phyloP scores from a whole-genome alignment of 2,329 filamentous ascomycete genomes.

The Xylariaceae sp. region DNA sequence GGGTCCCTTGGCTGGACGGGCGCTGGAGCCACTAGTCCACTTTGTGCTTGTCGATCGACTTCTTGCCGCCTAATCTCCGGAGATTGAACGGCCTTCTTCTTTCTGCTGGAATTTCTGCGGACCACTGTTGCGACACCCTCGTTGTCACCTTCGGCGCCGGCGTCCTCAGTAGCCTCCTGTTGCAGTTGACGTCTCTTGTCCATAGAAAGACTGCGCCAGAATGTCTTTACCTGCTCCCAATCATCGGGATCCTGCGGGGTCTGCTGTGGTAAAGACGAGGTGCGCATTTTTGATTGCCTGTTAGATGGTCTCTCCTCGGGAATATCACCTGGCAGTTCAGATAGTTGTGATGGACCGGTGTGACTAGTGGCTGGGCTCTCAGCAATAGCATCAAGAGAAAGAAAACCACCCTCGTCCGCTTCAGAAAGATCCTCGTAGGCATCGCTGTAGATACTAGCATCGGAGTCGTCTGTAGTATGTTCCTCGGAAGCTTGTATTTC shows the following conservation, averaged over 20 bases:
- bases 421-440: slow-evolving; percentile 71
- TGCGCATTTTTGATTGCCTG: neutral
- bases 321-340: slow-evolving; percentile 6
- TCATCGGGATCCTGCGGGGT: slow-evolving; percentile 34
- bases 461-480: slow-evolving; percentile 32
- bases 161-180: slow-evolving; percentile 51
- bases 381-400: slow-evolving; percentile 69
- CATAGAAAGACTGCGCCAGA: slow-evolving; percentile 63
- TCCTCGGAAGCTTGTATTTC: slow-evolving; percentile 26
- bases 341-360: slow-evolving; percentile 35
- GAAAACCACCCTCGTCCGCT: slow-evolving; percentile 61
- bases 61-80: slow-evolving; percentile 22
- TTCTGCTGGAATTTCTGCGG: slow-evolving; percentile 26
- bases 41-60: neutral
- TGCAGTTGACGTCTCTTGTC: slow-evolving; percentile 61
- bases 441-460: slow-evolving; percentile 65
- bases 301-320: neutral
- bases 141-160: slow-evolving; percentile 42
- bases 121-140: slow-evolving; percentile 29
- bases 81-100: slow-evolving; percentile 37
- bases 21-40: slow-evolving; percentile 21
- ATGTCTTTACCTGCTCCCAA: slow-evolving; percentile 66
- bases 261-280: slow-evolving; percentile 2
- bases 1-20: slow-evolving; percentile 7
- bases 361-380: slow-evolving; percentile 49